Percentiles rank a stretch among this genome's conserved stretches.
phyloP scores from a whole-genome alignment of 1,139 yeast genomes.

The Entelexis sorbosivorans region DNA sequence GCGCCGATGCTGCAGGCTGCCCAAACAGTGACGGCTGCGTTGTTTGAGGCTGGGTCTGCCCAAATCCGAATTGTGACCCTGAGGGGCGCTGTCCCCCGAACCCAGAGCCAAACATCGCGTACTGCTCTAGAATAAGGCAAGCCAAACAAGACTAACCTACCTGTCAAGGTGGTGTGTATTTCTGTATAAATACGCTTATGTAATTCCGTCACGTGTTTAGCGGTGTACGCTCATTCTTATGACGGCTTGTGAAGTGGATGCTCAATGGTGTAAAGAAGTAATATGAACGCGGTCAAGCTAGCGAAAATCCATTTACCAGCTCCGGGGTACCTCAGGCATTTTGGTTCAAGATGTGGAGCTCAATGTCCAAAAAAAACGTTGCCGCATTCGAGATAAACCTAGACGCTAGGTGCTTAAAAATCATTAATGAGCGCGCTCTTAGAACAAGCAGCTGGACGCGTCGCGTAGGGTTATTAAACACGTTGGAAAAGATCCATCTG shows the following conservation, averaged over 20 bases:
- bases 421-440: not conserved
- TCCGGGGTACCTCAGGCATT: too few species aligned
- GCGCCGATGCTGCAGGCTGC: constrained; percentile 14
- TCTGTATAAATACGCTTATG: too few species aligned
- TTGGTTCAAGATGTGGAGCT: too few species aligned
- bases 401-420: not conserved
- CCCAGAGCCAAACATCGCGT: constrained; percentile 6
- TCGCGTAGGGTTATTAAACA: not conserved
- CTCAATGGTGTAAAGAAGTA: too few species aligned
- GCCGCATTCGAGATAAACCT: too few species aligned
- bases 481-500: not conserved
- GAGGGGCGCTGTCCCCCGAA: constrained; percentile 11
- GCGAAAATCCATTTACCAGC: too few species aligned
- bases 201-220: too few species aligned
- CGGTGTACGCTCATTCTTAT: too few species aligned
- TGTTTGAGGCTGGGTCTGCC: constrained; percentile 15
- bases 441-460: not conserved
- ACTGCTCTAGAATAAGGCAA: not conserved
- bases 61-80: constrained; percentile 10
- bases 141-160: not conserved
- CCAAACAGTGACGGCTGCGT: constrained; percentile 14
- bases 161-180: too few species aligned
- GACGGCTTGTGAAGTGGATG: too few species aligned
- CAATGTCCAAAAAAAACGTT: too few species aligned
- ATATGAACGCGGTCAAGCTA: too few species aligned